phyloP scores from a whole-genome alignment of 2,329 filamentous ascomycete species.

The Monosporascus ibericus region DNA sequence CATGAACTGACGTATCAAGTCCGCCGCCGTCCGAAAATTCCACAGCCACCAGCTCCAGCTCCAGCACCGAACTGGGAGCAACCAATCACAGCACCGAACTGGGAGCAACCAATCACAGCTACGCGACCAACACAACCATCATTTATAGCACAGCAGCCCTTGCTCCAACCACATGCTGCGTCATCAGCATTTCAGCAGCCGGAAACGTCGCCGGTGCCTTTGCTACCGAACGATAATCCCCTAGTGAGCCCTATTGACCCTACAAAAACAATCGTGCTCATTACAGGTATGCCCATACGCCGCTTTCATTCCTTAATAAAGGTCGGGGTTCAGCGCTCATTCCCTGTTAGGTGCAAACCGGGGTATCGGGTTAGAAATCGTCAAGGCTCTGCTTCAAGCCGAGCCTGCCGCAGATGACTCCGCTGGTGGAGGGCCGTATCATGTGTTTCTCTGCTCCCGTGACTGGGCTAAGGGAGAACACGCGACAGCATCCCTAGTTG shows the following conservation, averaged over 20 bases:
- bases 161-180: background rate
- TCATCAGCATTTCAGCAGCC: background rate
- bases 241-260: background rate
- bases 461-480: slow-evolving; percentile 8
- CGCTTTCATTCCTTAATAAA: background rate
- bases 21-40: background rate
- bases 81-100: background rate
- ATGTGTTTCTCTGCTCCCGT: slow-evolving; percentile 13
- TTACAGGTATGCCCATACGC: slow-evolving; percentile 7
- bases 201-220: background rate
- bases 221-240: background rate
- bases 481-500: background rate
- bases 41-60: background rate
- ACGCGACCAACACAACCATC: background rate
- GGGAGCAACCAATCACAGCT: background rate
- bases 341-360: slow-evolving; percentile 9
- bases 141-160: background rate
- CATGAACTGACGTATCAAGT: background rate
- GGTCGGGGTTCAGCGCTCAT: background rate
- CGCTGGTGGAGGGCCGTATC: slow-evolving; percentile 10
- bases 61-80: background rate
- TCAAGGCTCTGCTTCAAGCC: slow-evolving; percentile 11
- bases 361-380: slow-evolving; percentile 14
- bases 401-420: background rate
- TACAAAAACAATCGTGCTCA: slow-evolving; percentile 12